These are phyloP conservation scores for Areca catechu DNA, from an alignment of 176 grass and related monocot species.

Conservation along the genomic window DNA sequence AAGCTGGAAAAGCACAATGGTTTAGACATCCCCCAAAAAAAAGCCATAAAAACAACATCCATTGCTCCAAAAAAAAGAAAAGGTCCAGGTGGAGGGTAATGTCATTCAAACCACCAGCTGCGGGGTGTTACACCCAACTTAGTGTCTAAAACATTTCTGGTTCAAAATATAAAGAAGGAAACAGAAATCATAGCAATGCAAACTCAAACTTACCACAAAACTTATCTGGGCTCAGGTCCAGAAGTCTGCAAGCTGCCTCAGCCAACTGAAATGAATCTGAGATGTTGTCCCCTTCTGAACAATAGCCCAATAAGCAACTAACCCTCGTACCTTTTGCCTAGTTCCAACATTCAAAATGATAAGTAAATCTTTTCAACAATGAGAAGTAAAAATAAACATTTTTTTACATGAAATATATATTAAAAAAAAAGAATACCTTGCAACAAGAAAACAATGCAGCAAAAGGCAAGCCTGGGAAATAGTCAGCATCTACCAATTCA, in stretches of 20 bases:
- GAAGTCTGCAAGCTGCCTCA: slow-evolving; percentile 55
- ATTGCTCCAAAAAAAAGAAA: no score
- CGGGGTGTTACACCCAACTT: no score
- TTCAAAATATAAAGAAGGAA: no score
- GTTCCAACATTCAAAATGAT: slow-evolving; percentile 4
- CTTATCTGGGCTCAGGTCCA: slow-evolving; percentile 46
- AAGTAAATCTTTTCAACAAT: background rate
- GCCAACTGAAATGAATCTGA: slow-evolving; percentile 86
- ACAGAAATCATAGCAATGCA: no score
- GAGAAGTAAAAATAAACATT: background rate
- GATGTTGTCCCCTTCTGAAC: slow-evolving; percentile 94
- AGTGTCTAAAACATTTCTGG: no score
- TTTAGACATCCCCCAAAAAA: no score
- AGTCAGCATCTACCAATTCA: slow-evolving; percentile 10
- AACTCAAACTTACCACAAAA: slow-evolving; percentile 41
- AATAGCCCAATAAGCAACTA: slow-evolving; percentile 80
- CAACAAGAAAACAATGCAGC: slow-evolving; percentile 19
- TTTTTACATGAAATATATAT: no score
- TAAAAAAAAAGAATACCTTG: slow-evolving; percentile 4
- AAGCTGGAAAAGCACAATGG: no score
- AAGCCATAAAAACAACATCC: no score
- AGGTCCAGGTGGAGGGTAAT: no score
- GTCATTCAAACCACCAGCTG: no score
- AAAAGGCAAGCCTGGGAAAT: slow-evolving; percentile 21
- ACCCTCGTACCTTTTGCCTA: slow-evolving; percentile 80